phyloP scores from a whole-genome alignment of 495 filamentous ascomycete genomes.

The Daldinia concentrica region DNA sequence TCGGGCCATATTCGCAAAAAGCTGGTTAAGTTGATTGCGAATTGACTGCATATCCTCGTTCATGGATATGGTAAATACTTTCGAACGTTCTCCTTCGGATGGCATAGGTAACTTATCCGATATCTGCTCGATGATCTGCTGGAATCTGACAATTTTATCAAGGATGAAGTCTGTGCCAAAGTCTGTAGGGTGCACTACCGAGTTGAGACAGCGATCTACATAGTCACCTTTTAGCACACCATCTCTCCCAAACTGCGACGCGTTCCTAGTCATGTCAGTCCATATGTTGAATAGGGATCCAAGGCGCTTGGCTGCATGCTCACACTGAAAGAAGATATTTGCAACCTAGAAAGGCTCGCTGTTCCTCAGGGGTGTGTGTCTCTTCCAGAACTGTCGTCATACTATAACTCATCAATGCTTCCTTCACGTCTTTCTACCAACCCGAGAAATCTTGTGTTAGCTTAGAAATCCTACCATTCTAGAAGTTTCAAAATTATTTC shows the following conservation, averaged over 20 bases:
- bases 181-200: constrained; percentile 37
- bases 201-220: constrained; percentile 40
- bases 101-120: constrained; percentile 34
- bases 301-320: constrained; percentile 1
- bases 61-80: constrained; percentile 29
- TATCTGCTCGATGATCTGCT: constrained; percentile 42
- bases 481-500: neutral
- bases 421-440: constrained; percentile 16
- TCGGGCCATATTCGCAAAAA: constrained; percentile 33
- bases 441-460: neutral
- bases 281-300: neutral
- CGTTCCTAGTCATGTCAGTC: constrained; percentile 41
- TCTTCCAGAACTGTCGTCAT: constrained; percentile 30
- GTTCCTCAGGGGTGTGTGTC: constrained; percentile 44
- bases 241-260: constrained; percentile 45
- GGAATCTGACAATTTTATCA: constrained; percentile 44
- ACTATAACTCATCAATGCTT: constrained; percentile 19
- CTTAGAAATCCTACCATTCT: neutral
- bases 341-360: constrained; percentile 47
- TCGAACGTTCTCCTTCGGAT: neutral
- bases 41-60: constrained; percentile 36
- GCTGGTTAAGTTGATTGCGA: constrained; percentile 39
- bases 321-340: constrained; percentile 48
- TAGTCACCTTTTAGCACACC: constrained; percentile 37
- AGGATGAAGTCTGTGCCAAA: constrained; percentile 43